Evolutionary conservation across 495 filamentous ascomycete species (phyloP).

Genomic region (Collariella sp.): DNA sequence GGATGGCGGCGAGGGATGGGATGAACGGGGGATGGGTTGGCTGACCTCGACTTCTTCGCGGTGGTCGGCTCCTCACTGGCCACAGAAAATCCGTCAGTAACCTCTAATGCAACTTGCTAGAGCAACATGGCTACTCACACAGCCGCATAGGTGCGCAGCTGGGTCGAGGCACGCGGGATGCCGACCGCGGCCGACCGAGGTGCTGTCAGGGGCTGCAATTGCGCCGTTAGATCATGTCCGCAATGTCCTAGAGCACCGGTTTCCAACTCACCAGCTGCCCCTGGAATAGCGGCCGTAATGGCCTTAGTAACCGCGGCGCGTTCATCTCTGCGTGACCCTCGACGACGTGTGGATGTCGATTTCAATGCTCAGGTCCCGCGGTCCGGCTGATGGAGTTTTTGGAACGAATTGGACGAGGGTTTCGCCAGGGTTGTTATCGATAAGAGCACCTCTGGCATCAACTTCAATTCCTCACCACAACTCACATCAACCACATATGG

Average conservation of each 20-base stretch:
- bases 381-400: conserved; percentile 19
- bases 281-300: conserved; percentile 24
- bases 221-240: conserved; percentile 5
- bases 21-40: not conserved
- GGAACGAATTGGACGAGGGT: conserved; percentile 11
- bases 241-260: not conserved
- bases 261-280: conserved; percentile 23
- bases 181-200: conserved; percentile 13
- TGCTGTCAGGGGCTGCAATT: conserved; percentile 18
- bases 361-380: conserved; percentile 7
- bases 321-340: conserved; percentile 26
- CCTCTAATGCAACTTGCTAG: too few relatives aligned
- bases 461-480: not conserved
- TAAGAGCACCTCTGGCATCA: conserved; percentile 10
- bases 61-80: not conserved
- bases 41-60: conserved; percentile 1
- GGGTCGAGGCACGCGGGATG: conserved; percentile 16
- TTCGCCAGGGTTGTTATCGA: conserved; percentile 28
- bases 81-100: not conserved
- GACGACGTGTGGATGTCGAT: conserved; percentile 14
- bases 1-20: not conserved
- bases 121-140: conserved; percentile 13
- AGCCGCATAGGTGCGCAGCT: conserved; percentile 23
- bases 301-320: conserved; percentile 28
- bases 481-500: not conserved